Conservation (phyloP, 345 rosid genomes). For the Firmiana major region DNA sequence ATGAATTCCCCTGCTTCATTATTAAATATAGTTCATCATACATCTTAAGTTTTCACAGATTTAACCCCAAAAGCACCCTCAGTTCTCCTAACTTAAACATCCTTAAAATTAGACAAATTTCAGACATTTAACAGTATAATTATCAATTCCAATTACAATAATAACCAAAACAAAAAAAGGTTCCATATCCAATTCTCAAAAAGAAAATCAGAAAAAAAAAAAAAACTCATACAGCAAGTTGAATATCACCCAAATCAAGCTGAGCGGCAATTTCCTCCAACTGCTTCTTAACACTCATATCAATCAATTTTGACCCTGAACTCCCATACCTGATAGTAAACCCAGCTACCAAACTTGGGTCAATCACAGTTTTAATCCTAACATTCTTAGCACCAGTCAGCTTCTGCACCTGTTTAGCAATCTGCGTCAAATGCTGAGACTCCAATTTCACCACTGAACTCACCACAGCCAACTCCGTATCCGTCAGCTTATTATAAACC, state of each 20-base stretch:
- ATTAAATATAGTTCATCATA: neutral
- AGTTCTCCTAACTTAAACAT: neutral
- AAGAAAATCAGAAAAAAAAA: neutral
- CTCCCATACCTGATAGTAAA: constrained; percentile 80
- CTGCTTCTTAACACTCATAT: constrained; percentile 96
- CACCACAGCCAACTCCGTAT: constrained; percentile 77
- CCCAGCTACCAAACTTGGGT: constrained; percentile 82
- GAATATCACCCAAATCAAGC: constrained; percentile 75
- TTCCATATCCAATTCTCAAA: neutral
- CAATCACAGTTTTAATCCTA: constrained; percentile 74
- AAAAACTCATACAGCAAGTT: constrained; percentile 41
- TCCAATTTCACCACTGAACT: constrained; percentile 80
- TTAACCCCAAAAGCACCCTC: neutral
- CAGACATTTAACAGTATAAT: neutral
- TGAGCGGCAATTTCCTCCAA: constrained; percentile 80
- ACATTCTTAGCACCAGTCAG: constrained; percentile 81
- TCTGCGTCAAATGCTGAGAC: constrained; percentile 73
- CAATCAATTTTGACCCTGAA: constrained; percentile 78
- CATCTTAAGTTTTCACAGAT: neutral
- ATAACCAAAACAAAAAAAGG: neutral
- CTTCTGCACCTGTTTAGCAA: constrained; percentile 92
- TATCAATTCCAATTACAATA: constrained; percentile 1
- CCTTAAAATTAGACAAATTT: neutral
- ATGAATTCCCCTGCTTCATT: neutral
- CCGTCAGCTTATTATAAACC: constrained; percentile 59